These are phyloP conservation scores for Mycogone perniciosa DNA, from an alignment of 2,329 filamentous ascomycete genomes.

Conservation along the genomic window DNA sequence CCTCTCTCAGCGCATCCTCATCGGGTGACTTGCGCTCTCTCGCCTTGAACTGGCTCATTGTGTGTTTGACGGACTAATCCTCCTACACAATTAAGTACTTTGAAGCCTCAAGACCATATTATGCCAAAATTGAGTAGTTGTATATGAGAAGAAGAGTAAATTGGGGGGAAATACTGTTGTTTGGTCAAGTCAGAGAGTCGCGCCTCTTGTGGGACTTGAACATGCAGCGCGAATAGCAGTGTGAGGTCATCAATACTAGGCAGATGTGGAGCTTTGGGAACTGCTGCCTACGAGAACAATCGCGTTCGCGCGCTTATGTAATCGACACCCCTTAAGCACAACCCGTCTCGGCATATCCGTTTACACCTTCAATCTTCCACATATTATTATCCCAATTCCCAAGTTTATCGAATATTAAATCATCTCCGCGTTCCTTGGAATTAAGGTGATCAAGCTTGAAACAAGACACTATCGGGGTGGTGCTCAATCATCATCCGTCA, in stretches of 20 bases:
- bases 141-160: neutral
- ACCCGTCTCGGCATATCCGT: no score
- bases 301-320: no score
- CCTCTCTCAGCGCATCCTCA: constrained; percentile 42
- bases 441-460: no score
- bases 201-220: no score
- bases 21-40: constrained; percentile 21
- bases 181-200: no score
- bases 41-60: constrained; percentile 10
- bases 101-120: neutral
- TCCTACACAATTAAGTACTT: neutral
- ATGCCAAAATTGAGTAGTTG: neutral
- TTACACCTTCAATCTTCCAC: no score
- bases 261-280: neutral
- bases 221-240: neutral
- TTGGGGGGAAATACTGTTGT: neutral
- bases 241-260: neutral
- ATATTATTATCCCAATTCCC: no score
- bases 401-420: no score
- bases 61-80: neutral
- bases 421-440: no score
- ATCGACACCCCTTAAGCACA: no score
- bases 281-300: neutral
- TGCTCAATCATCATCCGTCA: no score
- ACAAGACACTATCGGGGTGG: no score